Conservation (phyloP, 2,329 filamentous ascomycete genomes). For the Bipolaris sorokiniana region DNA sequence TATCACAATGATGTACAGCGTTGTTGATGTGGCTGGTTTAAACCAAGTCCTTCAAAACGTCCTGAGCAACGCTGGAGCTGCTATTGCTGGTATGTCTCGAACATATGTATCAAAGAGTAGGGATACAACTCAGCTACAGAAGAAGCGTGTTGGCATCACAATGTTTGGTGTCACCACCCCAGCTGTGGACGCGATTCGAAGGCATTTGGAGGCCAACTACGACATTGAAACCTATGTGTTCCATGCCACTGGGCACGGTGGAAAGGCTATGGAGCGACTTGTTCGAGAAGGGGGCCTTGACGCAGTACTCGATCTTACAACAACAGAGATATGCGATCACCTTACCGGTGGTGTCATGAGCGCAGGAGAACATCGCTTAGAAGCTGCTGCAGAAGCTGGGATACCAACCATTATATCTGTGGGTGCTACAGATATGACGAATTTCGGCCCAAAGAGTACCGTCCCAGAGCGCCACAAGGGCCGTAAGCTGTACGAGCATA, state of each 20-base stretch:
- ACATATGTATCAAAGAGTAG: slow-evolving; percentile 46
- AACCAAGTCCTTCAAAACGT: slow-evolving; percentile 66
- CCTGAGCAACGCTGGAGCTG: slow-evolving; percentile 67
- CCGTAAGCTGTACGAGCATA: slow-evolving; percentile 67
- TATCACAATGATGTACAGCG: slow-evolving; percentile 72
- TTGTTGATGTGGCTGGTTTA: slow-evolving; percentile 72
- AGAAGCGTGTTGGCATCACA: slow-evolving; percentile 66
- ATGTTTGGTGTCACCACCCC: slow-evolving; percentile 80
- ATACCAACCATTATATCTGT: slow-evolving; percentile 63
- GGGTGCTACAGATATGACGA: slow-evolving; percentile 58
- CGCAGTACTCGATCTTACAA: slow-evolving; percentile 73
- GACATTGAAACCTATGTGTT: slow-evolving; percentile 68
- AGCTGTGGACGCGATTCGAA: slow-evolving; percentile 63
- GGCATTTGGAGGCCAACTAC: slow-evolving; percentile 50
- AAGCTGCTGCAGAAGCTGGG: slow-evolving; percentile 62
- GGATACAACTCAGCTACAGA: slow-evolving; percentile 15
- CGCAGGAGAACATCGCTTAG: slow-evolving; percentile 63
- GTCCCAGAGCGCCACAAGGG: slow-evolving; percentile 62
- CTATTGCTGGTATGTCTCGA: slow-evolving; percentile 64
- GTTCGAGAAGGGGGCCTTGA: slow-evolving; percentile 64
- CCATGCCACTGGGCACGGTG: slow-evolving; percentile 72
- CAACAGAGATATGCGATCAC: slow-evolving; percentile 69
- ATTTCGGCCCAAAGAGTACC: slow-evolving; percentile 64
- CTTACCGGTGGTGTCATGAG: slow-evolving; percentile 68
- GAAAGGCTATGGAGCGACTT: slow-evolving; percentile 71